Evolutionary conservation across 352 stramenopile genomes (phyloP), one percentile per base, ranked within the genome.

Genomic region (Pythium brassicae): DNA sequence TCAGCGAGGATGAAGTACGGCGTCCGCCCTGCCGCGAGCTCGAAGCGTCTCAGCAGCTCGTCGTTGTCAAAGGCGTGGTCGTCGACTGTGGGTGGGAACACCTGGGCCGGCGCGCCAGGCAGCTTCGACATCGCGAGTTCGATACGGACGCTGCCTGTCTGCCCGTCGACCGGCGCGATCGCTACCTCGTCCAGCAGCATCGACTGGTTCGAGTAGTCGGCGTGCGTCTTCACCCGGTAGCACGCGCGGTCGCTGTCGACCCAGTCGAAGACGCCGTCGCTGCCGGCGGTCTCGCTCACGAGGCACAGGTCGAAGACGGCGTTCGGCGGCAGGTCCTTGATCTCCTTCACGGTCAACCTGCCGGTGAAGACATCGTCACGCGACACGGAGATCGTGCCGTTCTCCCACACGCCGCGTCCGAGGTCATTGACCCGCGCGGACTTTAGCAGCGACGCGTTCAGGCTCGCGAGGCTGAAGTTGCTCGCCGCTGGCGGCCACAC

Each of bases 161-260:
- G 63, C 12, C 70, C 79, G 7, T 61, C 32, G 8, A 89, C 54
- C 7, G 81, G 62, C n/a, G 34, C 15, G 0, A 86, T 52, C 3
- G 66, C 39, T 17, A 87, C 64, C 25, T 87, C 69, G 35, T 94
- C 84, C 23, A 83, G 54, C 27, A 83, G 39, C 0, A 72, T 60
- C 0, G 84, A 91, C 45, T 89, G 78, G 45, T 92, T 94, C 6
- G 78, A 78, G 62, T 90, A 94, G 46, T 94, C 82, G 0, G 80
- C 81, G 60, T 90, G 77, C 0, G 84, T 94, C 23, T 54, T 50
- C 45, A 92, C 65, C 11, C 63, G 66, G 34, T 78, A 67, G 26
- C 84, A 94, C 0, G 63, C 63, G 3, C 56, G 50, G 2, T 50
- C 35, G 35, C 57, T 69, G n/a, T 55, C 64, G 7, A 63, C 49